Conservation (phyloP, 306 rosid species). For the Quercus rubra region DNA sequence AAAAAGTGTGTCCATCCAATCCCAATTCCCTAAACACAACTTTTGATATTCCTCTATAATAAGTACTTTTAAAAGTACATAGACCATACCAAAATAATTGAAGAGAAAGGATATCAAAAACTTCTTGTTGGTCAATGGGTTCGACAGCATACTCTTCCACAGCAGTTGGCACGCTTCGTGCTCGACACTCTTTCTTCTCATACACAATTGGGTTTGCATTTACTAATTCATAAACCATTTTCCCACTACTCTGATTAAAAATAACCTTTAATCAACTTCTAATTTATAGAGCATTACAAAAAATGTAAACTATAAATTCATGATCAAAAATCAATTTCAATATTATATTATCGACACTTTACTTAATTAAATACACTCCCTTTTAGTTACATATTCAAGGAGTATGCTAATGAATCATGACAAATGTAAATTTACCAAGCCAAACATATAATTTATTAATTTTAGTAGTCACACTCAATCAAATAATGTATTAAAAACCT, state of each 20-base stretch:
- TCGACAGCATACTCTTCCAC: slow-evolving; percentile 46
- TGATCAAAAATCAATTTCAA: too few relatives aligned
- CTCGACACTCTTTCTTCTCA: slow-evolving; percentile 78
- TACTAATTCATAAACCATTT: slow-evolving; percentile 69
- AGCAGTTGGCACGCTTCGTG: slow-evolving; percentile 39
- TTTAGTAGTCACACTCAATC: too few relatives aligned
- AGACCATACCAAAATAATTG: not conserved
- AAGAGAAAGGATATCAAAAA: slow-evolving; percentile 82
- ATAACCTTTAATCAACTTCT: not conserved
- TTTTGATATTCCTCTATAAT: not conserved
- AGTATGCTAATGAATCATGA: too few relatives aligned
- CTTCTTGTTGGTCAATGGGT: slow-evolving; percentile 71
- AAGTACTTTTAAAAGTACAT: not conserved
- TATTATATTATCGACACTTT: too few relatives aligned
- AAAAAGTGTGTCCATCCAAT: not conserved
- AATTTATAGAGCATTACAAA: not conserved
- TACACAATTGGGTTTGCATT: slow-evolving; percentile 84
- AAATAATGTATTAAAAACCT: too few relatives aligned
- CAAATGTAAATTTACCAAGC: too few relatives aligned
- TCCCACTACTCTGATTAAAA: not conserved
- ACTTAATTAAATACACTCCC: too few relatives aligned
- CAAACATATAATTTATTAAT: too few relatives aligned
- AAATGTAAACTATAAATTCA: not conserved
- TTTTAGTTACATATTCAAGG: too few relatives aligned
- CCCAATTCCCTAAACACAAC: not conserved